These are phyloP conservation scores for Excoecaria agallocha DNA, from an alignment of 345 rosid species.

Conservation along the genomic window DNA sequence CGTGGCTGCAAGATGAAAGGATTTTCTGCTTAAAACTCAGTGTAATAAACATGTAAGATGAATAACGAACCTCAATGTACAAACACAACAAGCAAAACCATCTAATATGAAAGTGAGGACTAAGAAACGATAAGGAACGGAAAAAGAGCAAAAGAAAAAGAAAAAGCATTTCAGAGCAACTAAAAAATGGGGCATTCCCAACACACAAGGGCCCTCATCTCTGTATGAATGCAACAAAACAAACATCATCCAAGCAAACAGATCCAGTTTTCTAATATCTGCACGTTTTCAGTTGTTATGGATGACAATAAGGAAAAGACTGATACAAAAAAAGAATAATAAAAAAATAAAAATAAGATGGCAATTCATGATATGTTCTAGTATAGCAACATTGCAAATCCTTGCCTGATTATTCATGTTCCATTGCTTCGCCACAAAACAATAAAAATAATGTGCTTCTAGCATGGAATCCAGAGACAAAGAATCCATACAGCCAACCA, in stretches of 20 bases:
- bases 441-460: neutral
- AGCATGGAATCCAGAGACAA: neutral
- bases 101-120: neutral
- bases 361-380: neutral
- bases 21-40: neutral
- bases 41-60: neutral
- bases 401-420: neutral
- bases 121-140: neutral
- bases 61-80: neutral
- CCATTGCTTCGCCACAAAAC: neutral
- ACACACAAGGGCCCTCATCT: neutral
- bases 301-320: neutral
- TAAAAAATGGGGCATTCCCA: too few relatives aligned
- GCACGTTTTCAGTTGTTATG: neutral
- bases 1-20: constrained; percentile 59
- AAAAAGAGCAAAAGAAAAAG: neutral
- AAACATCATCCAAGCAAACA: neutral
- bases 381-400: neutral
- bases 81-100: neutral
- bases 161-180: neutral
- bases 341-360: neutral
- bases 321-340: too few relatives aligned
- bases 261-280: neutral
- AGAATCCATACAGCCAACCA: too few relatives aligned
- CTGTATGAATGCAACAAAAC: neutral